These are phyloP conservation scores for Rhizopogon parksii DNA, from an alignment of 1,284 basidiomycete genomes.

Conservation along the genomic window DNA sequence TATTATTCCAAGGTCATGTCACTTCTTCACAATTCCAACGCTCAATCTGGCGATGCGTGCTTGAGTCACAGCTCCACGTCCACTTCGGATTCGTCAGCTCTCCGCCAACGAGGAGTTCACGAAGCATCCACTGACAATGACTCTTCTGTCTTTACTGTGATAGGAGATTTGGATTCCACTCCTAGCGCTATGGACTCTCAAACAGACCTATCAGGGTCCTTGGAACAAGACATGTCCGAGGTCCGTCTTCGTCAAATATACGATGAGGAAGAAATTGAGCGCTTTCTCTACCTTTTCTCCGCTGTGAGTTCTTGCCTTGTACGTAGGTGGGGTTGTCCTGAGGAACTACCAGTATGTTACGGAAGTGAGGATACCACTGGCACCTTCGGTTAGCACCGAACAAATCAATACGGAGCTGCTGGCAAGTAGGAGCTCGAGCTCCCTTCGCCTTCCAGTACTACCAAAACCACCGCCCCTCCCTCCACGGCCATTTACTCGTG, in stretches of 20 bases:
- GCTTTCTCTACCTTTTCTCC: constrained; percentile 52
- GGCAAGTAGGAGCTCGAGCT: background rate
- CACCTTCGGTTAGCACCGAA: constrained; percentile 2
- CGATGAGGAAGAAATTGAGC: constrained; percentile 56
- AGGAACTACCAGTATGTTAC: constrained; percentile 42
- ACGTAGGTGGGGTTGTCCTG: constrained; percentile 1
- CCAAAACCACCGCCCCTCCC: background rate
- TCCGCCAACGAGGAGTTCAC: background rate
- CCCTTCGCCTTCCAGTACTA: background rate
- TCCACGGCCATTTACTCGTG: background rate
- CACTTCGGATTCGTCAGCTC: background rate
- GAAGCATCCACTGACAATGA: background rate
- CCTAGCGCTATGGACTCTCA: background rate
- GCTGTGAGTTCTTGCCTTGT: constrained; percentile 32
- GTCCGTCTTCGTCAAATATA: constrained; percentile 47
- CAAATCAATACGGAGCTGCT: background rate
- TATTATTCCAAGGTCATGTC: background rate
- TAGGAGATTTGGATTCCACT: background rate
- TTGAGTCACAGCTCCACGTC: background rate
- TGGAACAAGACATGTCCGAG: constrained; percentile 22
- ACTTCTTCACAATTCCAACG: background rate
- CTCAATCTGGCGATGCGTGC: background rate
- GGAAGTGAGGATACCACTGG: constrained; percentile 40
- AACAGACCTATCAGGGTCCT: background rate
- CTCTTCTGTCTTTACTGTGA: background rate